Percentiles rank a stretch among this genome's conserved stretches.
Evolutionary conservation across 176 grass and related monocot species (phyloP).

Genomic region (Typha latifolia): DNA sequence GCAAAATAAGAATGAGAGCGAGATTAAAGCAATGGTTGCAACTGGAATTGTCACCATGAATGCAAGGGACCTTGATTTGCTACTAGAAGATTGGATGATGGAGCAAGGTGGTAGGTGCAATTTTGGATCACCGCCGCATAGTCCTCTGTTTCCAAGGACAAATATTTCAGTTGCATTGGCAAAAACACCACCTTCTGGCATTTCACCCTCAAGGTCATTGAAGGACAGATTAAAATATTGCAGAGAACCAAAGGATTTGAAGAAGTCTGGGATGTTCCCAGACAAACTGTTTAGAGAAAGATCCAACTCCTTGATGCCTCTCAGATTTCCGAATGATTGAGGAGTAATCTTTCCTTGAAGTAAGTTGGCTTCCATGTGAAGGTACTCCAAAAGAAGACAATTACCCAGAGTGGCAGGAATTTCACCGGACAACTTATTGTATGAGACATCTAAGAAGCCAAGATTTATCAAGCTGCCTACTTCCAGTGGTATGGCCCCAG

Average conservation of each 20-base stretch:
- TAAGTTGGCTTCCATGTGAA: conserved; percentile 41
- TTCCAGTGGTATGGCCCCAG: conserved; percentile 23
- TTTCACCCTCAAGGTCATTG: conserved; percentile 32
- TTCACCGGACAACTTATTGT: conserved; percentile 28
- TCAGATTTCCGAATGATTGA: conserved; percentile 16
- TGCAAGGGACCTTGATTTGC: conserved; percentile 2
- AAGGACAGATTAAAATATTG: conserved; percentile 43
- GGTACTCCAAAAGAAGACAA: conserved; percentile 28
- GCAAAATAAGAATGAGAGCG: neutral
- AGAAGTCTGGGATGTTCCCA: conserved; percentile 27
- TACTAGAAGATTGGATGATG: neutral
- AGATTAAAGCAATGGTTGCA: neutral
- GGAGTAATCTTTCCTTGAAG: conserved; percentile 42
- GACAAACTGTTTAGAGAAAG: conserved; percentile 39
- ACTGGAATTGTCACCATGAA: conserved; percentile 21
- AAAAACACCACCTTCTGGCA: conserved; percentile 27
- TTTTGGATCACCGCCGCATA: conserved; percentile 26
- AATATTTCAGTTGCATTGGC: conserved; percentile 19
- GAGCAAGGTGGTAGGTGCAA: conserved; percentile 14
- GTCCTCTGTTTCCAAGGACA: conserved; percentile 29
- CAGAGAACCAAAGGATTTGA: conserved; percentile 17
- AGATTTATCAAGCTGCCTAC: conserved; percentile 33
- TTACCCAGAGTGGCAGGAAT: conserved; percentile 30
- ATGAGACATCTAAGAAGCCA: conserved; percentile 15
- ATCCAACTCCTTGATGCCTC: conserved; percentile 30